A percentile compares a stretch with the other conserved stretches of the same genome.
Conservation (phyloP, 352 stramenopile species). For the Phytopythium cucurbitacearum region DNA sequence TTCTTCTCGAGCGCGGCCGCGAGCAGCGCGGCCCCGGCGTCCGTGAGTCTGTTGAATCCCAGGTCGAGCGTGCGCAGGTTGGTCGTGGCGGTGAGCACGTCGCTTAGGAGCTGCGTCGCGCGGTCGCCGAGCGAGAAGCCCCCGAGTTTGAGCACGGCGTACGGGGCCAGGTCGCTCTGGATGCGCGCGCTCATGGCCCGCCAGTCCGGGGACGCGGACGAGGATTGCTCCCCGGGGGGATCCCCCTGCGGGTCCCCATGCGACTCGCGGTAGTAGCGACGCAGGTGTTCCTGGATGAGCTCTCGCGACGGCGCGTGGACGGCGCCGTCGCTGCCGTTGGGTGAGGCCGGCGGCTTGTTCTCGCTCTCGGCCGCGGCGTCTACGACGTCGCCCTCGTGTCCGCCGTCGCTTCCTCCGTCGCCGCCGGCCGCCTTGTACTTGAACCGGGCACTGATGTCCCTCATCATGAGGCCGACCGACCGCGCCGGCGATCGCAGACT, state of each 20-base stretch:
- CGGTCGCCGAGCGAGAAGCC: constrained; percentile 73
- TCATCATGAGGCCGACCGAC: constrained; percentile 31
- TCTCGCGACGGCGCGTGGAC: constrained; percentile 37
- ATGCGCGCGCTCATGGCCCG: constrained; percentile 42
- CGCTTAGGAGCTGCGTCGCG: constrained; percentile 47
- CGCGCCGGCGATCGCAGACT: background rate
- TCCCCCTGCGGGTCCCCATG: constrained; percentile 23
- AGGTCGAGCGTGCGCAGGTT: constrained; percentile 65
- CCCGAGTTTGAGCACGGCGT: constrained; percentile 69
- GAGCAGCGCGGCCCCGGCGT: constrained; percentile 54
- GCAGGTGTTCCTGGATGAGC: constrained; percentile 57
- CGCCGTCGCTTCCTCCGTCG: background rate
- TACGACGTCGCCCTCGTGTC: background rate
- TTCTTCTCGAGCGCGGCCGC: constrained; percentile 58
- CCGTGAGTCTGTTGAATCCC: constrained; percentile 77
- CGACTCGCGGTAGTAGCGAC: constrained; percentile 35
- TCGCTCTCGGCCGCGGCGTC: constrained; percentile 15
- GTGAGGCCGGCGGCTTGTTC: constrained; percentile 22
- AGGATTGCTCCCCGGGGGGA: background rate
- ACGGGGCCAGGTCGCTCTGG: constrained; percentile 47
- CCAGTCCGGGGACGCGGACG: constrained; percentile 18
- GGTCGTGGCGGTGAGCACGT: constrained; percentile 36
- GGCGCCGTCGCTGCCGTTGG: constrained; percentile 1
- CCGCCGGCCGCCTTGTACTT: constrained; percentile 58
- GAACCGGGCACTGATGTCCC: constrained; percentile 62